A percentile compares a stretch with the other conserved stretches of the same genome.
Evolutionary conservation across 371 early-diverging fungal genomes (phyloP).

Genomic region (Entomophthora muscae): DNA sequence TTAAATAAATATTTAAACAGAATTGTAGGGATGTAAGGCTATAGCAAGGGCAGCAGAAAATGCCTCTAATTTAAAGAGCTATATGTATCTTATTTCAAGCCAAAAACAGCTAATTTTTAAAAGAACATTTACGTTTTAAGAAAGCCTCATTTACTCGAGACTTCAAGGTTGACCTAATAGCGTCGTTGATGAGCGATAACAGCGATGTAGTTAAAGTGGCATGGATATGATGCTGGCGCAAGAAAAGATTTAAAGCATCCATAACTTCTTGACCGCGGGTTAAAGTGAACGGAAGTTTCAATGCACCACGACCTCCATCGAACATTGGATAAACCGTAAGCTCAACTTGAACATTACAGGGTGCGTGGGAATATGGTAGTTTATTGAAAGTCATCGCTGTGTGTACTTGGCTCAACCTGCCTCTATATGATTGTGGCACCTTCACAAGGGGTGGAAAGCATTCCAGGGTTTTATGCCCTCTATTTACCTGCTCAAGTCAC

Average conservation of each 20-base stretch:
- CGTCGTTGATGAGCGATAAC: background rate
- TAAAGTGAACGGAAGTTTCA: background rate
- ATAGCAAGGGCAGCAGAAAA: too few species aligned
- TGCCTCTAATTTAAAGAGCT: too few species aligned
- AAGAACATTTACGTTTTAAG: background rate
- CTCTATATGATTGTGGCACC: too few species aligned
- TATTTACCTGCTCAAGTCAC: too few species aligned
- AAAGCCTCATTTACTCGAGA: background rate
- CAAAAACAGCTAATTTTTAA: background rate
- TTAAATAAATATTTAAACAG: background rate
- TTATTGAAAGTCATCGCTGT: too few species aligned
- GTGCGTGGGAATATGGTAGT: too few species aligned
- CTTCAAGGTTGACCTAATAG: background rate
- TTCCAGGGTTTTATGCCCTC: too few species aligned
- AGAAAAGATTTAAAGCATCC: background rate
- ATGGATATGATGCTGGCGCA: background rate
- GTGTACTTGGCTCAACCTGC: too few species aligned
- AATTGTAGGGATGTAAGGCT: too few species aligned
- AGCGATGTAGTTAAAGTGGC: background rate
- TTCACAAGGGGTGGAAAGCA: too few species aligned
- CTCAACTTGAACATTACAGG: background rate
- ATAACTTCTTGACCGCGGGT: background rate
- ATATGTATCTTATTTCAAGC: too few species aligned
- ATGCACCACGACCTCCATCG: background rate
- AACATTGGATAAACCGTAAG: background rate